Evolutionary conservation across 805 yeast species (phyloP).

Genomic region (Starmerella cellae): DNA sequence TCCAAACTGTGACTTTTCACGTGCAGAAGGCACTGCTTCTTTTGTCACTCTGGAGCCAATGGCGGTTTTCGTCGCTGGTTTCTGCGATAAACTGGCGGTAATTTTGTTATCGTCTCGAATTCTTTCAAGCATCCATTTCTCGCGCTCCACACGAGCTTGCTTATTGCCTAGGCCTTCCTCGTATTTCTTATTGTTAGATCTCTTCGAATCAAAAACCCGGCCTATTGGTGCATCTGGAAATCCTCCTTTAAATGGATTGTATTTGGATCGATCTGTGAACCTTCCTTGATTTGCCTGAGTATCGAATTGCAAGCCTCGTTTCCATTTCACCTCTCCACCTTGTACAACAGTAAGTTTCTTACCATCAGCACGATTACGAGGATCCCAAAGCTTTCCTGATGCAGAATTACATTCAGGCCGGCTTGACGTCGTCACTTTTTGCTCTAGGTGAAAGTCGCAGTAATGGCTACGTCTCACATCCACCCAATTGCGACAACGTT

Average conservation of each 20-base stretch:
- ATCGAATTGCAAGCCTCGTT: conserved; percentile 23
- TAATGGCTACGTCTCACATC: conserved; percentile 39
- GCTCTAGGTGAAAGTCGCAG: conserved; percentile 64
- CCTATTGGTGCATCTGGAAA: conserved; percentile 16
- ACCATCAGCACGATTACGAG: conserved; percentile 20
- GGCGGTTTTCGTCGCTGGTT: not conserved
- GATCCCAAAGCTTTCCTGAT: conserved; percentile 47
- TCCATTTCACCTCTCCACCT: conserved; percentile 26
- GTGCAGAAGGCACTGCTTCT: not conserved
- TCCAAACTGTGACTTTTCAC: not conserved
- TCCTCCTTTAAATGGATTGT: conserved; percentile 27
- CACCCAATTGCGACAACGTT: conserved; percentile 46
- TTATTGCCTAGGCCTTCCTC: conserved; percentile 29
- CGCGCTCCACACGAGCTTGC: conserved; percentile 25
- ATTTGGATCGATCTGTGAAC: not conserved
- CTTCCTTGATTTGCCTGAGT: conserved; percentile 18
- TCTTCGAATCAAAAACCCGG: conserved; percentile 8
- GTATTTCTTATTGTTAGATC: conserved; percentile 34
- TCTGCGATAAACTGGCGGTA: not conserved
- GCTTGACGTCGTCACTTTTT: conserved; percentile 37
- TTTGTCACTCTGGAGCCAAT: not conserved
- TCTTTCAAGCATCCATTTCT: conserved; percentile 21
- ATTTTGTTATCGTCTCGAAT: conserved; percentile 21
- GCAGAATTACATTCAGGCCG: conserved; percentile 64
- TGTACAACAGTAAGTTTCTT: conserved; percentile 32